Percentiles rank a stretch among this genome's conserved stretches.
Conservation (phyloP, 75 land plant species). For the Pinus albicaulis region DNA sequence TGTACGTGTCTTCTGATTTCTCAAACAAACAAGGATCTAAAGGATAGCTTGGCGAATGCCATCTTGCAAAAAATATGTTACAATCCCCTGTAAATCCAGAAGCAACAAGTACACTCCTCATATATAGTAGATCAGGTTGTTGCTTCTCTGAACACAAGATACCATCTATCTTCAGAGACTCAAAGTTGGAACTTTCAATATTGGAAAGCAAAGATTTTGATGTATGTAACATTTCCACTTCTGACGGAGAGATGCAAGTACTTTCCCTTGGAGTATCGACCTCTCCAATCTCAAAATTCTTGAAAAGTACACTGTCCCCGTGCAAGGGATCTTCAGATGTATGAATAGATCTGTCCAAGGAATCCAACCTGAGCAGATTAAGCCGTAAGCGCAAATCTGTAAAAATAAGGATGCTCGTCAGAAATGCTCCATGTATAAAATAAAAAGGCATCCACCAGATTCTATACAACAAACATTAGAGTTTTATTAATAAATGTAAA, state of each 20-base stretch:
- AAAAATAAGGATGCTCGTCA: conserved; percentile 26
- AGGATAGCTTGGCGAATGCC: conserved; percentile 64
- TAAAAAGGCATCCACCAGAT: neutral
- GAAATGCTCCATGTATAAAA: conserved; percentile 21
- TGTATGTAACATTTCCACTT: conserved; percentile 11
- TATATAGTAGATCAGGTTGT: conserved; percentile 41
- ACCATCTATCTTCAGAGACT: neutral
- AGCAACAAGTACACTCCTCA: conserved; percentile 42
- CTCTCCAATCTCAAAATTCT: conserved; percentile 17
- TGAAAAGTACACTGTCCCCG: neutral
- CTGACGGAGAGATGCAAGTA: conserved; percentile 3
- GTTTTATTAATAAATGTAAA: neutral
- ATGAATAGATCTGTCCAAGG: neutral
- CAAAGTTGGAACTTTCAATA: neutral
- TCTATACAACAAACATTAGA: neutral
- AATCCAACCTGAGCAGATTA: neutral
- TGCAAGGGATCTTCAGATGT: neutral
- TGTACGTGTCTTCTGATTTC: conserved; percentile 26
- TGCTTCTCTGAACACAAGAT: conserved; percentile 18
- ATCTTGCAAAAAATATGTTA: conserved; percentile 25
- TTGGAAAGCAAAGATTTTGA: neutral
- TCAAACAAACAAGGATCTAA: conserved; percentile 52
- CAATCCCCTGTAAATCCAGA: conserved; percentile 39
- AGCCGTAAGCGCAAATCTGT: conserved; percentile 12
- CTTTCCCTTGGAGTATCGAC: conserved; percentile 28